Evolutionary conservation across 331 rosid species (phyloP), one percentile per base, ranked within the genome.

Genomic region (Cydonia oblonga): DNA sequence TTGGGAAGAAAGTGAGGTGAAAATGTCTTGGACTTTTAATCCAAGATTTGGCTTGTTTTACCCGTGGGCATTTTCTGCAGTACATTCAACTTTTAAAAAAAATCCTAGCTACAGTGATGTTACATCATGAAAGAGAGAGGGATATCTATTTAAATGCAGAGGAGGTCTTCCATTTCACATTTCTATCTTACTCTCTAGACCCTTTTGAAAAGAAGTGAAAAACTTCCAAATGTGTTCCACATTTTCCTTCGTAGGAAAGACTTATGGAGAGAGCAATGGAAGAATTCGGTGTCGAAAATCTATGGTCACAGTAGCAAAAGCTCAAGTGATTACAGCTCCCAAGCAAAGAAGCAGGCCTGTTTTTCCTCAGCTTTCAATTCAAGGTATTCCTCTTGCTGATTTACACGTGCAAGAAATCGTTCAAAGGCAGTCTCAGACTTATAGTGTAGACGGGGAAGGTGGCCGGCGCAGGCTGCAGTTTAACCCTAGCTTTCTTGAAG

Each of bases 351-450:
- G 65, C 53, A 76, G 7, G 2, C 49, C 38, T 22, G 53, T 4
- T 56, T 81, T 81, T 32, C 88, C 84, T 1, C 75, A 78, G 22
- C 26, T 90, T 66, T 84, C 90, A 5, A 84, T 75, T 52, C 86
- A 81, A 66, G 89, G 84, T 62, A 69, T 88, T 81, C 66, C 89
- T 62, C 61, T 92, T 53, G 78, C 85, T 25, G 86, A 88, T 72
- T 76, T 90, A 56, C 88, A 80, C 12, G 83, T 88, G 0, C 73
- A 83, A 25, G 88, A 92, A 80, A 82, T 88, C 54, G 88, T 90
- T 53, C 84, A 83, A 40, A 84, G 86, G 53, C 97, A 92, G 72
- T 83, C 90, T 79, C 82, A 53, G 35, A 70, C 24, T 33, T 53
- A 63, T 22, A 63, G 58, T 44, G 68, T 73, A 5, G 78, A 51